Evolutionary conservation across 495 filamentous ascomycete species (phyloP).

Genomic region (Astrocystis sublimbata): DNA sequence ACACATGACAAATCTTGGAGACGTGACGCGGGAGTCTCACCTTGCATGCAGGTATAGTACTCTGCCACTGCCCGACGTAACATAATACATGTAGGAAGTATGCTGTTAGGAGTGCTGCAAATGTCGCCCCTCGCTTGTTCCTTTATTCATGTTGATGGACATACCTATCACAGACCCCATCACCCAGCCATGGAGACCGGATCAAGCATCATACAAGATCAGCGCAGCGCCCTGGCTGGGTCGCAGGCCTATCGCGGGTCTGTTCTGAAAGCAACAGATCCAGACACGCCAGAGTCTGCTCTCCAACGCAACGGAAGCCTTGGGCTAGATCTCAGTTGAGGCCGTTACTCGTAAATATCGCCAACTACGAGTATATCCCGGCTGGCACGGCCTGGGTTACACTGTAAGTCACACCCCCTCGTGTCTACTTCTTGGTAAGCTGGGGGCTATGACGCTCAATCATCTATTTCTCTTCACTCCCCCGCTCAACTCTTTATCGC

Average conservation of each 20-base stretch:
- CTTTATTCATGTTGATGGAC: neutral
- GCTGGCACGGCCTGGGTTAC: neutral
- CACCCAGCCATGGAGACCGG: neutral
- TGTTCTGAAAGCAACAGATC: neutral
- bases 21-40: neutral
- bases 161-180: neutral
- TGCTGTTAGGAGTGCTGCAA: neutral
- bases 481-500: neutral
- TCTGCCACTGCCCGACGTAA: no score
- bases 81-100: no score
- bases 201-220: neutral
- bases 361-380: neutral
- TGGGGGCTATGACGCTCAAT: neutral
- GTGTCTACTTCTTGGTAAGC: neutral
- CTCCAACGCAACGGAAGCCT: neutral
- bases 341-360: neutral
- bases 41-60: neutral
- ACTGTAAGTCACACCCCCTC: neutral
- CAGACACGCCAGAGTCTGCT: neutral
- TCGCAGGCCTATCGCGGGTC: neutral
- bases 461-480: neutral
- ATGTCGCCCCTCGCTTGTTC: neutral
- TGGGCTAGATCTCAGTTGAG: neutral
- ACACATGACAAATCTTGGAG: neutral
- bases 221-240: neutral